These are phyloP conservation scores for Debaryomyces sp. DNA, from an alignment of 1,139 yeast genomes.

Conservation along the genomic window DNA sequence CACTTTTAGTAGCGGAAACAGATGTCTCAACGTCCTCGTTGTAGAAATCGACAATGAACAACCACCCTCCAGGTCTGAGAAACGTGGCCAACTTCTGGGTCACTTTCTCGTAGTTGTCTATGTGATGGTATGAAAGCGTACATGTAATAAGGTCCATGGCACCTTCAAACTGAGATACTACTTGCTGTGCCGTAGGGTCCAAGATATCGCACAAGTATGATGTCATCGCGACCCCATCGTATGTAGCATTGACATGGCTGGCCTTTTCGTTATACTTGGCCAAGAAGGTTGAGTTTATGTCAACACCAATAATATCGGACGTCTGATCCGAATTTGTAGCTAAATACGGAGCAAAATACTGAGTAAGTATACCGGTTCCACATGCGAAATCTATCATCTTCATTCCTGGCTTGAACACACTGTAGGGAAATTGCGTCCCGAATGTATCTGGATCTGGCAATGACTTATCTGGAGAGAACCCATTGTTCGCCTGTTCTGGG, in stretches of 20 bases:
- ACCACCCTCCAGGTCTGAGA: slow-evolving; percentile 36
- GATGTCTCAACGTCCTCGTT: slow-evolving; percentile 30
- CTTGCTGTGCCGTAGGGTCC: slow-evolving; percentile 21
- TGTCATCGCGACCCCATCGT: slow-evolving; percentile 12
- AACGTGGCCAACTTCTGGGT: slow-evolving; percentile 36
- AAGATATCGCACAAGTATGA: slow-evolving; percentile 32
- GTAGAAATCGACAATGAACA: slow-evolving; percentile 41
- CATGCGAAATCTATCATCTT: slow-evolving; percentile 46
- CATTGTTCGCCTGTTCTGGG: slow-evolving; percentile 15
- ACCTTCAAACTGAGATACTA: slow-evolving; percentile 19
- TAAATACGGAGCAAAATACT: slow-evolving; percentile 32
- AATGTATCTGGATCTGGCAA: slow-evolving; percentile 19
- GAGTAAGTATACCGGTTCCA: slow-evolving; percentile 44
- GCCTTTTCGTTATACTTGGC: slow-evolving; percentile 24
- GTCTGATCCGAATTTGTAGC: slow-evolving; percentile 12
- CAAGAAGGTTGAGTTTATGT: slow-evolving; percentile 35
- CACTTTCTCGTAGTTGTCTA: slow-evolving; percentile 32
- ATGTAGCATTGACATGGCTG: slow-evolving; percentile 7
- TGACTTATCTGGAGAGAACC: slow-evolving; percentile 14
- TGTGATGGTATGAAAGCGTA: slow-evolving; percentile 45
- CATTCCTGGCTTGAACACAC: slow-evolving; percentile 29
- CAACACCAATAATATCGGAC: slow-evolving; percentile 37
- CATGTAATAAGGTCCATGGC: slow-evolving; percentile 38
- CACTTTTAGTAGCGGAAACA: background rate
- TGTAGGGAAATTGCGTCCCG: slow-evolving; percentile 13